These are phyloP conservation scores for Sphagnum contortum DNA, from an alignment of 225 moss, liverwort and hornwort genomes.

Conservation along the genomic window DNA sequence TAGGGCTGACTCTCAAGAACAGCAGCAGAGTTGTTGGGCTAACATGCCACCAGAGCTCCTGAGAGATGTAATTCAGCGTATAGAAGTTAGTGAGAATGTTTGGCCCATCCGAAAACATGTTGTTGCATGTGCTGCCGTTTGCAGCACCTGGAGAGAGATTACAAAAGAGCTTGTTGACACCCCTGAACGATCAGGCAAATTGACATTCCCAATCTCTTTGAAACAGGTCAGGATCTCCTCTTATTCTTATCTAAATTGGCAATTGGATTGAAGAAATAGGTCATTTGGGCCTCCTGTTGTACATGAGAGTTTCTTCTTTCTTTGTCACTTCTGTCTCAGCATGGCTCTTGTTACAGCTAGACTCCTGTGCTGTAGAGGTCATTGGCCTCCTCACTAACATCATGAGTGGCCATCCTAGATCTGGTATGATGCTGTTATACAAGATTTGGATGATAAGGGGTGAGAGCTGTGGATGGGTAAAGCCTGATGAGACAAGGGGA, in stretches of 20 bases:
- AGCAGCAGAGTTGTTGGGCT: conserved; percentile 60
- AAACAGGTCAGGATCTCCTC: conserved; percentile 33
- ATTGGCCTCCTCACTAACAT: too few relatives aligned
- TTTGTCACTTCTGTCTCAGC: too few relatives aligned
- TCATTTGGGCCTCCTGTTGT: too few relatives aligned
- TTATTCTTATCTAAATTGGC: not conserved
- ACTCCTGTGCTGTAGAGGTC: too few relatives aligned
- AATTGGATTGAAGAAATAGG: too few relatives aligned
- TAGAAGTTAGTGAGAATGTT: conserved; percentile 48
- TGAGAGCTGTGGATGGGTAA: too few relatives aligned
- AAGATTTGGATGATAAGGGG: too few relatives aligned
- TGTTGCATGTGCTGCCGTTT: conserved; percentile 48
- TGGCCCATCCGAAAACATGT: conserved; percentile 57
- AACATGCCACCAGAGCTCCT: conserved; percentile 65
- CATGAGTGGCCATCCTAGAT: too few relatives aligned
- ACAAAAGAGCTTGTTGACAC: conserved; percentile 63
- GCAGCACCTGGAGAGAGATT: conserved; percentile 60
- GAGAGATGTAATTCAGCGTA: conserved; percentile 51
- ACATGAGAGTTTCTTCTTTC: not conserved
- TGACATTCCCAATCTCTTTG: conserved; percentile 56
- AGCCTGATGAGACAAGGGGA: too few relatives aligned
- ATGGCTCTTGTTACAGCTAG: too few relatives aligned
- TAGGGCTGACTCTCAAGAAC: conserved; percentile 25
- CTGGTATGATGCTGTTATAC: too few relatives aligned
- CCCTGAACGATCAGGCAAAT: conserved; percentile 54